Percentiles rank a stretch among this genome's conserved stretches.
Conservation (phyloP, 345 rosid species). For the Melaleuca quinquenervia region DNA sequence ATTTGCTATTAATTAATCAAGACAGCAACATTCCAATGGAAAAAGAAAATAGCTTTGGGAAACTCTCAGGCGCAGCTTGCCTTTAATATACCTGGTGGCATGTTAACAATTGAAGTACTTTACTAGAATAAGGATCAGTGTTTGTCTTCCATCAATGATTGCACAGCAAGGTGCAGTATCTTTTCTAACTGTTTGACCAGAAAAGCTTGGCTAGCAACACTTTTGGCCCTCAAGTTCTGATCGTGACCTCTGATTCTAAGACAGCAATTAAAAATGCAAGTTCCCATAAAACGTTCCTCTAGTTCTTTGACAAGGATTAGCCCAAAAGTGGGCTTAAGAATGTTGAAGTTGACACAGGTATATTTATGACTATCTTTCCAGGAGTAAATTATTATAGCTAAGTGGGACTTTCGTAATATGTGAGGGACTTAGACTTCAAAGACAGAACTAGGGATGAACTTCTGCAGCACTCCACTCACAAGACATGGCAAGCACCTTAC, state of each 20-base stretch:
- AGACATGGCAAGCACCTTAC: background rate
- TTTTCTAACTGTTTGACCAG: background rate
- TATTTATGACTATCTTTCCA: background rate
- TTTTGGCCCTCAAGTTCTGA: background rate
- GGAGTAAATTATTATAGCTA: background rate
- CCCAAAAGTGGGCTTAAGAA: background rate
- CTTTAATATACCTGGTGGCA: background rate
- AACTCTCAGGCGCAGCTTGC: background rate
- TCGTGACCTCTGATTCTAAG: background rate
- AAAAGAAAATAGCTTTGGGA: background rate
- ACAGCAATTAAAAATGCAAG: background rate
- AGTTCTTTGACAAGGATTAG: background rate
- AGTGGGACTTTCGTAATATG: background rate
- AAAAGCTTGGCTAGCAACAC: background rate
- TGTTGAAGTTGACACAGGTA: background rate
- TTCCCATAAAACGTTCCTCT: background rate
- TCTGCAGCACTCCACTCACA: background rate
- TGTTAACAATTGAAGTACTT: background rate
- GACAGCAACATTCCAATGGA: background rate
- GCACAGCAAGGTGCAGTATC: background rate
- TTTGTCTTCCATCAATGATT: background rate
- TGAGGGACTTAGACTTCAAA: background rate
- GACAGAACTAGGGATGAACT: background rate
- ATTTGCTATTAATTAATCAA: background rate
- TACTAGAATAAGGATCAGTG: background rate